phyloP scores from a whole-genome alignment of 2,329 filamentous ascomycete genomes.

The Cyphellophora europaea region DNA sequence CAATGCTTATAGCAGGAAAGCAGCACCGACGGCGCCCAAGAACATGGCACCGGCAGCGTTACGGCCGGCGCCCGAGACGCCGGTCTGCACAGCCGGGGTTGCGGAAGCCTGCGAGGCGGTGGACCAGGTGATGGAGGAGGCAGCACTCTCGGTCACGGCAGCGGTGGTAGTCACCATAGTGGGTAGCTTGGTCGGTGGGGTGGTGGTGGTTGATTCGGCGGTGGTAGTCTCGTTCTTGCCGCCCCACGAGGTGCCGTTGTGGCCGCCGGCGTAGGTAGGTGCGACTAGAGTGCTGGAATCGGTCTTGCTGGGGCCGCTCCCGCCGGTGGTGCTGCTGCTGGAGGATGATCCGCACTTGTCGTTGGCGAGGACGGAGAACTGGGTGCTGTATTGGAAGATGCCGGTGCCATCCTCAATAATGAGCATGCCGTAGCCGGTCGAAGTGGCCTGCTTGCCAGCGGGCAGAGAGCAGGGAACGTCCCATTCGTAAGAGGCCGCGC shows the following conservation, averaged over 20 bases:
- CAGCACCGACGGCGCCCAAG: not conserved
- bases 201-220: not conserved
- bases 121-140: not conserved
- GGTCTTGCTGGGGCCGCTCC: constrained; percentile 1
- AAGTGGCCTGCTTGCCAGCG: constrained; percentile 11
- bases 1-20: constrained; percentile 1
- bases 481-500: constrained; percentile 15
- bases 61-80: not conserved
- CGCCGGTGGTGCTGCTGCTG: constrained; percentile 2
- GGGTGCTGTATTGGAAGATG: constrained; percentile 20
- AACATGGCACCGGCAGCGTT: not conserved
- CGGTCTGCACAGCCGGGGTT: not conserved
- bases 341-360: constrained; percentile 6
- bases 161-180: not conserved
- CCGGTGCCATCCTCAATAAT: constrained; percentile 20
- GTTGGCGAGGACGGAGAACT: constrained; percentile 17
- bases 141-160: not conserved
- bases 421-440: constrained; percentile 18
- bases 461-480: constrained; percentile 16
- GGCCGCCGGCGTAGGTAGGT: not conserved
- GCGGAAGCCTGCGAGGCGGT: not conserved
- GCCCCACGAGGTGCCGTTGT: constrained; percentile 1
- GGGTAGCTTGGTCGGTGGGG: not conserved
- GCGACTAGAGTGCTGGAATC: constrained; percentile 1
- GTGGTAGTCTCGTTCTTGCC: not conserved